These are phyloP conservation scores for Secale cereale DNA, from an alignment of 176 grass and related monocot genomes.

Conservation along the genomic window DNA sequence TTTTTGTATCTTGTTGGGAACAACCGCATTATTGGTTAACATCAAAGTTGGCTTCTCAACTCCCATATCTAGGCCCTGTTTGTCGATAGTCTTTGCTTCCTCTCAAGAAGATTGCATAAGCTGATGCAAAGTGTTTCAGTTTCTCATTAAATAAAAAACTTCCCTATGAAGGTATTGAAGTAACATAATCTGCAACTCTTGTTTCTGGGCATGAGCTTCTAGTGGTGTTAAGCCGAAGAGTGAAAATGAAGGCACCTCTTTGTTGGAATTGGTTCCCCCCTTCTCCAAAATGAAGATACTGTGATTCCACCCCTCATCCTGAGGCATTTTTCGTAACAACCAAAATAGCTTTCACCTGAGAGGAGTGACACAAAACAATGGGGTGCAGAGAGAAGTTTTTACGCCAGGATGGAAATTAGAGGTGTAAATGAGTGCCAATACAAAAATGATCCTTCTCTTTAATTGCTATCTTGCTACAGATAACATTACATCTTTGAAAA, in stretches of 20 bases:
- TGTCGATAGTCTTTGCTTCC: not conserved
- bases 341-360: not conserved
- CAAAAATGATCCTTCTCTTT: too few relatives aligned
- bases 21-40: not conserved
- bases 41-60: not conserved
- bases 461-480: too few relatives aligned
- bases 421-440: too few relatives aligned
- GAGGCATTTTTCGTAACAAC: not conserved
- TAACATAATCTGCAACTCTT: not conserved
- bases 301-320: not conserved
- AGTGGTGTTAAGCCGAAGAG: not conserved
- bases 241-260: not conserved
- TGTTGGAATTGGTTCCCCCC: not conserved
- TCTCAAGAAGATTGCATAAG: not conserved
- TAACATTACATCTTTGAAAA: too few relatives aligned
- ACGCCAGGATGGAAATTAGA: not conserved
- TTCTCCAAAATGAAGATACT: not conserved
- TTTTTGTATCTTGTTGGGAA: not conserved
- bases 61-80: not conserved
- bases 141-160: not conserved
- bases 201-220: slow-evolving; percentile 4
- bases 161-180: not conserved
- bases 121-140: not conserved
- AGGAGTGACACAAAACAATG: not conserved
- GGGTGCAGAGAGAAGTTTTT: not conserved